Evolutionary conservation across 2,329 filamentous ascomycete genomes (phyloP).

Genomic region (Phaeosphaeriaceae sp.): DNA sequence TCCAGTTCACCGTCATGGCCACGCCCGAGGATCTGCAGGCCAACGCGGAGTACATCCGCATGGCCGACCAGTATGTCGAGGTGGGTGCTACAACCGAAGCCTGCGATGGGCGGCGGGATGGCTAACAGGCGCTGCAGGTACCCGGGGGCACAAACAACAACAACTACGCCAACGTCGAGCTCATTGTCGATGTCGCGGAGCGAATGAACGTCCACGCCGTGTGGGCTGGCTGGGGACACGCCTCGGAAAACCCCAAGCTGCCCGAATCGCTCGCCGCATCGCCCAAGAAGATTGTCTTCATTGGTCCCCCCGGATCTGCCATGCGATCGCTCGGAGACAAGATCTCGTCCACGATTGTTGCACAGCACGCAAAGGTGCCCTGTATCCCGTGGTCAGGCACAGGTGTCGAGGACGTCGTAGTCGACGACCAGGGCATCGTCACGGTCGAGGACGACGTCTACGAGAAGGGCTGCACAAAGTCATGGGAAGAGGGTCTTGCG

Average conservation of each 20-base stretch:
- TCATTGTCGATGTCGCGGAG: constrained; percentile 98
- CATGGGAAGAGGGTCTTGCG: constrained; percentile 86
- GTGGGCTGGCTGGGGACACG: constrained; percentile 98
- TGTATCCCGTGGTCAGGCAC: constrained; percentile 99
- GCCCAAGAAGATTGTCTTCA: constrained; percentile 98
- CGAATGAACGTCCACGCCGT: constrained; percentile 98
- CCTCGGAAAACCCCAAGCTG: constrained; percentile 97
- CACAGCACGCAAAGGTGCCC: constrained; percentile 93
- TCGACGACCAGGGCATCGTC: constrained; percentile 86
- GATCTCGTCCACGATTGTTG: constrained; percentile 98
- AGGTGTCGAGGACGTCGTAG: constrained; percentile 80
- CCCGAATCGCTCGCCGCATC: constrained; percentile 95
- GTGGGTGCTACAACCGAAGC: constrained; percentile 47
- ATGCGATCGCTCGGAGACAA: constrained; percentile 99
- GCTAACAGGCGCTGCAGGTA: constrained; percentile 62
- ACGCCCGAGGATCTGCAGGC: constrained; percentile 96
- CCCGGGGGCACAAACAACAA: constrained; percentile 99
- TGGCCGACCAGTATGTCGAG: constrained; percentile 99
- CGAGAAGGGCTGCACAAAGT: constrained; percentile 87
- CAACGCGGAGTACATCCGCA: constrained; percentile 98
- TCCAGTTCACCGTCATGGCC: constrained; percentile 99
- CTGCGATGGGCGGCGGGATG: constrained; percentile 3
- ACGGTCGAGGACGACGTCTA: constrained; percentile 89
- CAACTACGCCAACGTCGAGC: constrained; percentile 99
- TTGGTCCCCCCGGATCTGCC: constrained; percentile 94